phyloP scores from a whole-genome alignment of 441 rosid genomes.

The Erysimum pusillum region DNA sequence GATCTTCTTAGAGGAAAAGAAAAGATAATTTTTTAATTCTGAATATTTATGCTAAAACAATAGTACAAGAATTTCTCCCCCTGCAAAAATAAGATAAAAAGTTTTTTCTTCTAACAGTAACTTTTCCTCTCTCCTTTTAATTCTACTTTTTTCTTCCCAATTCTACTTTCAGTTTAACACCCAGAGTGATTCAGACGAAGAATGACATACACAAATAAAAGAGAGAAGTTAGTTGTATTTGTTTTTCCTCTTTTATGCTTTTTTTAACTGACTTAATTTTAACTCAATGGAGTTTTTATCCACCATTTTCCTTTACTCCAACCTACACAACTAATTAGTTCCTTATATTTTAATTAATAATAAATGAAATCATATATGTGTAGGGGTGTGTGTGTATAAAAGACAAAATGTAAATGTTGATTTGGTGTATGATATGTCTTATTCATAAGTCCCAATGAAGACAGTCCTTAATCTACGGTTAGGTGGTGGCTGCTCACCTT shows the following conservation, averaged over 20 bases:
- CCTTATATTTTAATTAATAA: not conserved
- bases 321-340: not conserved
- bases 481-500: conserved; percentile 74
- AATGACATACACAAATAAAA: not conserved
- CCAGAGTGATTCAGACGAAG: not conserved
- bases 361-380: not conserved
- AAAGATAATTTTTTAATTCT: too few species aligned
- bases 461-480: conserved; percentile 48
- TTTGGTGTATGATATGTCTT: conserved; percentile 42
- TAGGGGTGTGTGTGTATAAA: not conserved
- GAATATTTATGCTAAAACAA: too few species aligned
- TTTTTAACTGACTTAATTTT: not conserved
- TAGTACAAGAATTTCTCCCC: too few species aligned
- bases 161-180: too few species aligned
- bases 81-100: too few species aligned
- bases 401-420: conserved; percentile 35
- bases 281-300: not conserved
- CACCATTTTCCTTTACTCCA: not conserved
- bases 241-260: not conserved
- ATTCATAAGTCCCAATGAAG: conserved; percentile 41
- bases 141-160: too few species aligned
- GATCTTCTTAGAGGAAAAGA: too few species aligned
- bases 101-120: too few species aligned
- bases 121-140: too few species aligned
- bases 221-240: not conserved